These are phyloP conservation scores for Saccharomyces hybrid DNA, from an alignment of 1,139 yeast species.

Conservation along the genomic window DNA sequence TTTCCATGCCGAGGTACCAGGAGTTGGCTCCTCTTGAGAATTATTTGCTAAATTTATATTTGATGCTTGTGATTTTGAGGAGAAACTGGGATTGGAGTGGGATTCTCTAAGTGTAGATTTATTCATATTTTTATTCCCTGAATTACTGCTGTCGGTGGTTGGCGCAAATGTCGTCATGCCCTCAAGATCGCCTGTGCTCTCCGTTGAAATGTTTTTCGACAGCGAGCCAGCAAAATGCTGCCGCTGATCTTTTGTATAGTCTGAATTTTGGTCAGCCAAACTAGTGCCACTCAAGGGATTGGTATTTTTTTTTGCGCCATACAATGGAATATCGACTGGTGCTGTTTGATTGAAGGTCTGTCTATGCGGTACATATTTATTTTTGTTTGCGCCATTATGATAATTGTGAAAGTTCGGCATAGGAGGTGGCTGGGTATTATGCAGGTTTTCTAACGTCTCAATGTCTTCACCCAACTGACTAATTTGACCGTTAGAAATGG, in stretches of 20 bases:
- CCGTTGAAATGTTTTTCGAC: background rate
- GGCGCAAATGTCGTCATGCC: background rate
- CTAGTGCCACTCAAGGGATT: background rate
- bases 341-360: conserved; percentile 2
- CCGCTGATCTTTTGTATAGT: background rate
- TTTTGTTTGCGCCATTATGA: conserved; percentile 2
- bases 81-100: background rate
- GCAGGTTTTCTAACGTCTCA: conserved; percentile 26
- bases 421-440: conserved; percentile 34
- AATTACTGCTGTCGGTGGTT: background rate
- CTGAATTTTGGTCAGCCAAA: background rate
- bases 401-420: conserved; percentile 18
- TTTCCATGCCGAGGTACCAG: conserved; percentile 78
- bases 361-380: background rate
- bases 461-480: conserved; percentile 48
- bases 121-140: background rate
- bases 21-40: conserved; percentile 49
- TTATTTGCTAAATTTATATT: background rate
- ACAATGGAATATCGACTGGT: background rate
- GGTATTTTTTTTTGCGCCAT: background rate
- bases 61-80: background rate
- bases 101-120: background rate
- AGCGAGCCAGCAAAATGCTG: background rate
- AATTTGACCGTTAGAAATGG: conserved; percentile 75
- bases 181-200: background rate